A percentile compares a stretch with the other conserved stretches of the same genome.
Evolutionary conservation across 768 basidiomycete genomes (phyloP).

Genomic region (Lactifluus volemus): DNA sequence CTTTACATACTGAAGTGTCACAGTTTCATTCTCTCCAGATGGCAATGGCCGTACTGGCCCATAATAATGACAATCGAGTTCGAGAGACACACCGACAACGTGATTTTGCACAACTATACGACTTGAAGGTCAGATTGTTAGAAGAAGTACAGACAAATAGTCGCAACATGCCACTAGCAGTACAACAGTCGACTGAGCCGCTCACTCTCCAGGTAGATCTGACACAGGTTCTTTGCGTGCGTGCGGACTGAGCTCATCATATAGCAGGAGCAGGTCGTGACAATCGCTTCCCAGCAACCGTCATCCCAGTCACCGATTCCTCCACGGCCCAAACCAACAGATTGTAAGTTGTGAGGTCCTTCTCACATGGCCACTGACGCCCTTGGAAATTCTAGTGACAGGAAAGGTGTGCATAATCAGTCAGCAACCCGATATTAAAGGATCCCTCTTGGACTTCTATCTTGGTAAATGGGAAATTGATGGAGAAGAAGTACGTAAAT

Average conservation of each 20-base stretch:
- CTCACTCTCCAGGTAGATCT: background rate
- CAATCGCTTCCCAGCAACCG: too few relatives aligned
- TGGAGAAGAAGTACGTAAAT: conserved; percentile 29
- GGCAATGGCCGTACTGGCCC: background rate
- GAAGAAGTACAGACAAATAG: background rate
- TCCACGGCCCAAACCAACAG: background rate
- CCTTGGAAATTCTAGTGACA: background rate
- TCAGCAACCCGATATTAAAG: conserved; percentile 27
- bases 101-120: too few relatives aligned
- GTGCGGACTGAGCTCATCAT: background rate
- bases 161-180: background rate
- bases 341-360: background rate
- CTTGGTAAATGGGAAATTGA: conserved; percentile 35
- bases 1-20: background rate
- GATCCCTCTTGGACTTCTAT: conserved; percentile 35
- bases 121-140: too few relatives aligned
- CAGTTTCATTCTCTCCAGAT: background rate
- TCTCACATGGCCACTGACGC: background rate
- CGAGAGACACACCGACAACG: too few relatives aligned
- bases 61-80: background rate
- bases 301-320: background rate
- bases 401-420: conserved; percentile 29
- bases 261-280: background rate
- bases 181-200: background rate
- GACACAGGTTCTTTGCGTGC: background rate